Evolutionary conservation across 2,329 filamentous ascomycete genomes (phyloP).

Genomic region (Onygena corvina): DNA sequence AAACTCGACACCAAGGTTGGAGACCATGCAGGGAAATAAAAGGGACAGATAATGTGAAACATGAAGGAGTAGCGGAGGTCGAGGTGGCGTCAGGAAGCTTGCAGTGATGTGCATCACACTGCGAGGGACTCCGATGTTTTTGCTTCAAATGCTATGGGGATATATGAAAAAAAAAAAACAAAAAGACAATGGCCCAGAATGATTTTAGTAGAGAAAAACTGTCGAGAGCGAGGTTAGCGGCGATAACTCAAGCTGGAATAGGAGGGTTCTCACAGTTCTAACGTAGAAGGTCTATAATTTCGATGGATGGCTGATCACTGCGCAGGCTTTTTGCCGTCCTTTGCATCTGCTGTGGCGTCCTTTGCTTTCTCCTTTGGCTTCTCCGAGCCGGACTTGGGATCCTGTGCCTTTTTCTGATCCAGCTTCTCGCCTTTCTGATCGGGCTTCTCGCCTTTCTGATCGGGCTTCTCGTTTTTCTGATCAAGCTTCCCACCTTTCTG

Average conservation of each 20-base stretch:
- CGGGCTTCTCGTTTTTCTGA: constrained; percentile 1
- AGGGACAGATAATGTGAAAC: too few relatives aligned
- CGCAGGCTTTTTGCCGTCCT: neutral
- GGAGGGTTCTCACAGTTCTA: too few relatives aligned
- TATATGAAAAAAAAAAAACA: too few relatives aligned
- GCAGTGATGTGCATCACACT: constrained; percentile 3
- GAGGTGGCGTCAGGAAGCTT: neutral
- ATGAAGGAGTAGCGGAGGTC: too few relatives aligned
- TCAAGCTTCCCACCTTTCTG: neutral
- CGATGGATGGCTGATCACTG: neutral
- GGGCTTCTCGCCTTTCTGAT: constrained; percentile 3
- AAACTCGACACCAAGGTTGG: neutral
- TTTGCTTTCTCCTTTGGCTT: neutral
- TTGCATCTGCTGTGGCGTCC: neutral
- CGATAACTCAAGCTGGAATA: too few relatives aligned
- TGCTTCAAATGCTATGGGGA: too few relatives aligned
- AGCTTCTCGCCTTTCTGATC: constrained; percentile 1
- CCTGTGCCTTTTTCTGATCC: neutral
- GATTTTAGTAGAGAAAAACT: too few relatives aligned
- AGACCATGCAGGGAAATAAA: neutral
- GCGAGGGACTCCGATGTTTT: neutral
- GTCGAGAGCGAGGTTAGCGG: too few relatives aligned
- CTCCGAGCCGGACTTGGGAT: neutral
- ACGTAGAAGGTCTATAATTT: too few relatives aligned
- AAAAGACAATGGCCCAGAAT: too few relatives aligned